A percentile compares a stretch with the other conserved stretches of the same genome.
phyloP scores from a whole-genome alignment of 192 early-diverging fungal species.

The Cladochytrium replicatum region DNA sequence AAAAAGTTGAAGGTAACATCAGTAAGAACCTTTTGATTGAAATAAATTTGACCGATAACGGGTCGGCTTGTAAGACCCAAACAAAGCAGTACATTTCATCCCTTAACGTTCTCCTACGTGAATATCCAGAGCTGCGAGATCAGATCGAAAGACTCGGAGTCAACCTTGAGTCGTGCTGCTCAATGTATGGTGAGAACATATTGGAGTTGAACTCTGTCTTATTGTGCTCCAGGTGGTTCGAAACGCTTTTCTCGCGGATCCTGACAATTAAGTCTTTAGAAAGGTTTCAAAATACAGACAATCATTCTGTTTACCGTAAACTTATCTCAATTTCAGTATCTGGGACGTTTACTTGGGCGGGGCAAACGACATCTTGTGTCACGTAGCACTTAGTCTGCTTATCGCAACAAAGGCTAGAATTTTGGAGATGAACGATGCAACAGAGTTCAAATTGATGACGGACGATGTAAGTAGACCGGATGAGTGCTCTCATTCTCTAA shows the following conservation, averaged over 20 bases:
- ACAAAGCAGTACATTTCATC: slow-evolving; percentile 12
- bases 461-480: slow-evolving; percentile 10
- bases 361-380: slow-evolving; percentile 22
- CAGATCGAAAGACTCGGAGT: background rate
- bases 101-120: slow-evolving; percentile 12
- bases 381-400: slow-evolving; percentile 24
- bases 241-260: background rate
- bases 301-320: background rate
- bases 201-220: background rate
- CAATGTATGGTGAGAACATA: background rate
- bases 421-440: background rate
- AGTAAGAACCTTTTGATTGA: slow-evolving; percentile 2
- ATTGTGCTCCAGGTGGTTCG: background rate
- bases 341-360: slow-evolving; percentile 9
- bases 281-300: background rate
- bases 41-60: background rate
- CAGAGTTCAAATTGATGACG: slow-evolving; percentile 18
- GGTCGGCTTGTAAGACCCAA: slow-evolving; percentile 13
- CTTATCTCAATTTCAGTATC: background rate
- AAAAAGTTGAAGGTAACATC: background rate
- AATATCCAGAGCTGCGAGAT: slow-evolving; percentile 12
- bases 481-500: background rate
- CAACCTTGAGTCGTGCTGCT: background rate
- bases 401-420: slow-evolving; percentile 26
- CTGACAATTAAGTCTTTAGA: background rate